phyloP scores from a whole-genome alignment of 148 eudicot species.

The Vaccinium corymbosum region DNA sequence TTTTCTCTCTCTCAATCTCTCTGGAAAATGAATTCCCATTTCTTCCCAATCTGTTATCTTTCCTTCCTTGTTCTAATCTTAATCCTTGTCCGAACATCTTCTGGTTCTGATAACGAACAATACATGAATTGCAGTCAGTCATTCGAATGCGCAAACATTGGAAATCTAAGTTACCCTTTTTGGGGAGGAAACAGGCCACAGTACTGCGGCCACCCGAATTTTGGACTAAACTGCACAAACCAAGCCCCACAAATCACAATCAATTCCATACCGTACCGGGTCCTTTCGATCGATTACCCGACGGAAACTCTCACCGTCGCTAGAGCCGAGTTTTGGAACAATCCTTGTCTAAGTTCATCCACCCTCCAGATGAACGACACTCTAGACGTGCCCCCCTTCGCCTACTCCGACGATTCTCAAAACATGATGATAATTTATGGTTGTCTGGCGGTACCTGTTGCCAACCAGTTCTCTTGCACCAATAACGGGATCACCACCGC shows the following conservation, averaged over 20 bases:
- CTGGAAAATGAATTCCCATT: conserved; percentile 17
- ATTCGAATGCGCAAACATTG: conserved; percentile 32
- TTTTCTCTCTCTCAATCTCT: neutral
- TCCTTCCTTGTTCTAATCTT: conserved; percentile 8
- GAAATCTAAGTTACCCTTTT: conserved; percentile 46
- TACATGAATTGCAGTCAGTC: conserved; percentile 29
- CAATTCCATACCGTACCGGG: conserved; percentile 23
- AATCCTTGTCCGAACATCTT: conserved; percentile 1
- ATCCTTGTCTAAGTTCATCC: conserved; percentile 22
- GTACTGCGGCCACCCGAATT: conserved; percentile 51
- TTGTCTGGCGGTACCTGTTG: conserved; percentile 22
- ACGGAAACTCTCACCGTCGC: conserved; percentile 29
- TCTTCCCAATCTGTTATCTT: conserved; percentile 4
- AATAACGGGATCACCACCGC: neutral
- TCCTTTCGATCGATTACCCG: conserved; percentile 16
- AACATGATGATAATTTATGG: conserved; percentile 40
- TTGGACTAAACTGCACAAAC: conserved; percentile 34
- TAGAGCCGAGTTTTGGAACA: conserved; percentile 27
- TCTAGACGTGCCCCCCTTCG: conserved; percentile 27
- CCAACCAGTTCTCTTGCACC: conserved; percentile 5
- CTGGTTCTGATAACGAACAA: conserved; percentile 15
- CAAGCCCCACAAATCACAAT: conserved; percentile 23
- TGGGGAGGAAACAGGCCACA: conserved; percentile 33
- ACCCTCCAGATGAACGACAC: conserved; percentile 12
- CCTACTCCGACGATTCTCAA: conserved; percentile 16